Evolutionary conservation across 495 filamentous ascomycete species (phyloP).

Genomic region (Penicillium pancosmium): DNA sequence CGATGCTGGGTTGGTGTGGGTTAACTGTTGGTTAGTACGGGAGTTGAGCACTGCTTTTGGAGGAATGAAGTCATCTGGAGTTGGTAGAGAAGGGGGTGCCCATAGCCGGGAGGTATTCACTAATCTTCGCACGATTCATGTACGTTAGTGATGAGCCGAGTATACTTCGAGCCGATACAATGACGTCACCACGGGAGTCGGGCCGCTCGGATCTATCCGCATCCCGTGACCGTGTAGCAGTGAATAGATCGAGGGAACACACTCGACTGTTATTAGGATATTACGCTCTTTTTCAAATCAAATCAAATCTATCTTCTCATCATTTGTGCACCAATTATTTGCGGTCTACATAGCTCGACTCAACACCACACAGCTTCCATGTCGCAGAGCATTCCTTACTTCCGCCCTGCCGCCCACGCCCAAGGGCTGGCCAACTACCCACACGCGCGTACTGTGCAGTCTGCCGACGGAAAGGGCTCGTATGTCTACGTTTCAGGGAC

Average conservation of each 20-base stretch:
- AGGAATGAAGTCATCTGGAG: slow-evolving; percentile 25
- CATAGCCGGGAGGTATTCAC: slow-evolving; percentile 25
- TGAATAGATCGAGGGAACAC: no score
- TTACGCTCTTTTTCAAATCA: no score
- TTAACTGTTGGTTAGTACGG: slow-evolving; percentile 23
- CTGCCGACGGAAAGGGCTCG: slow-evolving; percentile 13
- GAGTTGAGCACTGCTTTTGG: slow-evolving; percentile 27
- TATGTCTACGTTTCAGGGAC: slow-evolving; percentile 40
- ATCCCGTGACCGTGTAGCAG: no score
- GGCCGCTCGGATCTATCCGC: slow-evolving; percentile 15
- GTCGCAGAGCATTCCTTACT: slow-evolving; percentile 32
- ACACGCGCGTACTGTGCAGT: slow-evolving; percentile 31
- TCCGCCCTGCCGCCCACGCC: slow-evolving; percentile 31
- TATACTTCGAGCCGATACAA: background rate
- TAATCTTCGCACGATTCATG: slow-evolving; percentile 23
- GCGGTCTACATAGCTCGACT: background rate
- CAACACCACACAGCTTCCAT: slow-evolving; percentile 6
- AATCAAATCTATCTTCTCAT: background rate
- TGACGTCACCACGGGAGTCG: slow-evolving; percentile 3
- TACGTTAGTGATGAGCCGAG: slow-evolving; percentile 8
- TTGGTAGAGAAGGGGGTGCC: slow-evolving; percentile 20
- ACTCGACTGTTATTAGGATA: no score
- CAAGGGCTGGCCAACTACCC: slow-evolving; percentile 38
- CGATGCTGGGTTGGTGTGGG: slow-evolving; percentile 26
- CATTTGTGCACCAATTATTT: background rate